Evolutionary conservation across 2,329 filamentous ascomycete genomes (phyloP).

Genomic region (Beauveria australis): DNA sequence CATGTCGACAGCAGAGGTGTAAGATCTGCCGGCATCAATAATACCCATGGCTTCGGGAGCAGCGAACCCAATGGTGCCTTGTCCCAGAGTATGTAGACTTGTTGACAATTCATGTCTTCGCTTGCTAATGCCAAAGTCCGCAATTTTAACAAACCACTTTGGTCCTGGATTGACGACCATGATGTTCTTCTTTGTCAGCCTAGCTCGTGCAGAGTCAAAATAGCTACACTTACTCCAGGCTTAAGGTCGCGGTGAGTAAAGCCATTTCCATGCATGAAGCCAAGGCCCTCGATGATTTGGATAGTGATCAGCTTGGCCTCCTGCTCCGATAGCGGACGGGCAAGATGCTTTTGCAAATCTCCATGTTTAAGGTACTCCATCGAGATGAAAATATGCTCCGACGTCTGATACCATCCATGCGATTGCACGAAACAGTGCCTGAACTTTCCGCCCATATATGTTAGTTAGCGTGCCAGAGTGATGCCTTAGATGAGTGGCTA

Average conservation of each 20-base stretch:
- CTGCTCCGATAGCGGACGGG: background rate
- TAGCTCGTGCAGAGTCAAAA: background rate
- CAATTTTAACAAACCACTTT: slow-evolving; percentile 15
- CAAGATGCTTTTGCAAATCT: slow-evolving; percentile 10
- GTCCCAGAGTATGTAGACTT: background rate
- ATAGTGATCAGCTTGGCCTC: slow-evolving; percentile 9
- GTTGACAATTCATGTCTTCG: background rate
- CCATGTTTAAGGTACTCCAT: slow-evolving; percentile 15
- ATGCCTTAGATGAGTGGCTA: background rate
- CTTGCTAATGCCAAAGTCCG: slow-evolving; percentile 12
- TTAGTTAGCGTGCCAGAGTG: background rate
- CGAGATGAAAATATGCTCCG: slow-evolving; percentile 10
- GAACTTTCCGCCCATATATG: slow-evolving; percentile 3
- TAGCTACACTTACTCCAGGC: slow-evolving; percentile 2
- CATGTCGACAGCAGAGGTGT: slow-evolving; percentile 10
- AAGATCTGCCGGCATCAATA: background rate
- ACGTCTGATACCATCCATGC: slow-evolving; percentile 14
- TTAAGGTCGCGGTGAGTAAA: slow-evolving; percentile 17
- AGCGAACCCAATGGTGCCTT: slow-evolving; percentile 11
- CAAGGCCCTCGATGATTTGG: slow-evolving; percentile 13
- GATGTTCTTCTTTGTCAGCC: slow-evolving; percentile 12
- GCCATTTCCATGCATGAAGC: slow-evolving; percentile 14
- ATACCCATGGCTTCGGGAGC: slow-evolving; percentile 3
- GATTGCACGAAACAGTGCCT: slow-evolving; percentile 14
- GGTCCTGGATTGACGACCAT: slow-evolving; percentile 14